These are phyloP conservation scores for Stentor coeruleus DNA, from an alignment of 73 alveolate genomes.

Conservation along the genomic window DNA sequence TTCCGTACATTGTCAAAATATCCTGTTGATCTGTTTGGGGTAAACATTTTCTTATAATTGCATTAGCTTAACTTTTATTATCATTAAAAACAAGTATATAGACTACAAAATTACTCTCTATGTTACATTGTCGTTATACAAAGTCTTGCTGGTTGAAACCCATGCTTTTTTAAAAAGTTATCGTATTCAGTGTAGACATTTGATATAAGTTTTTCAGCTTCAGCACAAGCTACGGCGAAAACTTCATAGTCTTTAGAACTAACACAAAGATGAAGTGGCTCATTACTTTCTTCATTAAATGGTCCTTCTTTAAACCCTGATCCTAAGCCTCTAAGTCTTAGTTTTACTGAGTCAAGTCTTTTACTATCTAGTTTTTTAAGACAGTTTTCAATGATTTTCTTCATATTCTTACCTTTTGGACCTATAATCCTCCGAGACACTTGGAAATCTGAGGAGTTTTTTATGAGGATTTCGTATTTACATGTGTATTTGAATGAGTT, in stretches of 20 bases:
- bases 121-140: too few relatives aligned
- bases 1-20: too few relatives aligned
- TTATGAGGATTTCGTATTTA: constrained; percentile 88
- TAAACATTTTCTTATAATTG: too few relatives aligned
- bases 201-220: not conserved
- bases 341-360: constrained; percentile 67
- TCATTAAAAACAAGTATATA: too few relatives aligned
- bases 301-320: constrained; percentile 99
- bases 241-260: constrained; percentile 76
- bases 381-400: constrained; percentile 86
- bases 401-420: constrained; percentile 77
- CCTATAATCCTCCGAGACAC: constrained; percentile 95
- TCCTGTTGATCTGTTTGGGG: too few relatives aligned
- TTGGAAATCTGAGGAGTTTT: constrained; percentile 91
- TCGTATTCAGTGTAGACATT: not conserved
- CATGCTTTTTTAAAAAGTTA: not conserved
- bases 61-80: too few relatives aligned
- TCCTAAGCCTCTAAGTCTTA: constrained; percentile 96
- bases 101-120: too few relatives aligned
- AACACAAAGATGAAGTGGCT: constrained; percentile 94
- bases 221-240: constrained; percentile 30
- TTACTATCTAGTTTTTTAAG: constrained; percentile 52
- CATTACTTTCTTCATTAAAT: constrained; percentile 76
- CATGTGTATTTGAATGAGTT: constrained; percentile 76
- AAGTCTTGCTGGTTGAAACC: not conserved